These are phyloP conservation scores for Cornus controversa DNA, from an alignment of 148 eudicot species.

Conservation along the genomic window DNA sequence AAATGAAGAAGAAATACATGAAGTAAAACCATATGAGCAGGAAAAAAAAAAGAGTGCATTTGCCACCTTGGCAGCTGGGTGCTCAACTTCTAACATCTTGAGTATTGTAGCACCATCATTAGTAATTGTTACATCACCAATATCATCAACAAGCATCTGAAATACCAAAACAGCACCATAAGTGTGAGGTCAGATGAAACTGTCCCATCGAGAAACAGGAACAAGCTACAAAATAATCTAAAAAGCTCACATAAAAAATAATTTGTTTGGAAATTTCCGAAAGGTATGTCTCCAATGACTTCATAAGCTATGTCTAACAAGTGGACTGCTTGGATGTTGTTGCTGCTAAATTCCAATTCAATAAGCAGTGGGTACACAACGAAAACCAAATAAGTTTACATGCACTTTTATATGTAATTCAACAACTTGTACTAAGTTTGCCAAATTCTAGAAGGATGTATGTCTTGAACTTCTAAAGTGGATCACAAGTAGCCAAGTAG, in stretches of 20 bases:
- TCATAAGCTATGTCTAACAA: neutral
- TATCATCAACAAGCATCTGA: conserved; percentile 94
- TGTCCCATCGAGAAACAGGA: neutral
- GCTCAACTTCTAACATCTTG: conserved; percentile 94
- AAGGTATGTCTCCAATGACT: neutral
- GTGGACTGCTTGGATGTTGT: neutral
- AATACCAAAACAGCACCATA: neutral
- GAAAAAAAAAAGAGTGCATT: neutral
- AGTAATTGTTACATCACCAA: conserved; percentile 92
- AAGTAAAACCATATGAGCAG: neutral
- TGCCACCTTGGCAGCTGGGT: conserved; percentile 91
- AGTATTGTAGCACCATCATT: conserved; percentile 98
- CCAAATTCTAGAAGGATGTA: no score
- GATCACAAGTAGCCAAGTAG: no score
- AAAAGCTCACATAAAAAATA: no score
- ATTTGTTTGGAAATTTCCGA: neutral
- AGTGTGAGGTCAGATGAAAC: neutral
- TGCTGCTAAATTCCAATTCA: neutral
- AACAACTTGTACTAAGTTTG: no score
- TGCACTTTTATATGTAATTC: neutral
- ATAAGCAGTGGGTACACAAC: neutral
- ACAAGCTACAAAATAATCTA: no score
- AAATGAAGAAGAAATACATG: no score
- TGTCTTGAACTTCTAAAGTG: no score
- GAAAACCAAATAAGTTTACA: no score